phyloP scores from a whole-genome alignment of 2,329 filamentous ascomycete species.

The Didymosphaeria variabile region DNA sequence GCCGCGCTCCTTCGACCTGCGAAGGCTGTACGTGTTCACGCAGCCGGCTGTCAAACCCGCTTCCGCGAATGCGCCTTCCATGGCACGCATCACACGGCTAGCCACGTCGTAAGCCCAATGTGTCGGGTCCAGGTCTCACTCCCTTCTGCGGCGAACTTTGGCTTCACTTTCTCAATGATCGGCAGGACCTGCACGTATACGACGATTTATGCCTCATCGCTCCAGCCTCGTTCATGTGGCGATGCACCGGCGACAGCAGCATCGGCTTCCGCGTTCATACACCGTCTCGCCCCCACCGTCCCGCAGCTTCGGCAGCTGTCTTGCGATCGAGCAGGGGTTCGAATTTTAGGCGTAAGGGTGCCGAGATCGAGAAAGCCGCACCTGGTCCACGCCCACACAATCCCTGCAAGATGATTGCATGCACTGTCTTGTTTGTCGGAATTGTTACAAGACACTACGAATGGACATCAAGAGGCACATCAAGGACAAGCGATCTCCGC shows the following conservation, averaged over 20 bases:
- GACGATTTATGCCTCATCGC: not conserved
- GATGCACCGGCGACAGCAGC: not conserved
- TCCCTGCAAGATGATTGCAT: not conserved
- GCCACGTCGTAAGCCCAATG: not conserved
- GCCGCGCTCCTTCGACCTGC: not conserved
- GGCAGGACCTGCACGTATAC: not conserved
- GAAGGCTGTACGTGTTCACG: not conserved
- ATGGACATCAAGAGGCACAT: not conserved
- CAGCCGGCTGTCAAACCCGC: not conserved
- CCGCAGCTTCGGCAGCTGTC: not conserved
- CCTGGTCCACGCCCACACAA: not conserved
- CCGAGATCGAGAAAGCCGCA: not conserved
- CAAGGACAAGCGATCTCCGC: not conserved
- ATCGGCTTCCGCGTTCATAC: not conserved
- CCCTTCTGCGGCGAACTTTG: not conserved
- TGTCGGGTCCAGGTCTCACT: not conserved
- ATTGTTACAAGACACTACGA: not conserved
- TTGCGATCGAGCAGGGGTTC: conserved; percentile 1
- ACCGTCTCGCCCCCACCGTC: not conserved
- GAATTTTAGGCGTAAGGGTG: not conserved
- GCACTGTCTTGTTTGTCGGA: not conserved
- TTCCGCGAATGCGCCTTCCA: conserved; percentile 1
- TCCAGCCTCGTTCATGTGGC: not conserved
- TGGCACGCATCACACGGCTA: not conserved
- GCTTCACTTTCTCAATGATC: conserved; percentile 1